Base-by-base conservation (phyloP, 2,329 filamentous ascomycete genomes). In the Fusarium anthophilum region DNA sequence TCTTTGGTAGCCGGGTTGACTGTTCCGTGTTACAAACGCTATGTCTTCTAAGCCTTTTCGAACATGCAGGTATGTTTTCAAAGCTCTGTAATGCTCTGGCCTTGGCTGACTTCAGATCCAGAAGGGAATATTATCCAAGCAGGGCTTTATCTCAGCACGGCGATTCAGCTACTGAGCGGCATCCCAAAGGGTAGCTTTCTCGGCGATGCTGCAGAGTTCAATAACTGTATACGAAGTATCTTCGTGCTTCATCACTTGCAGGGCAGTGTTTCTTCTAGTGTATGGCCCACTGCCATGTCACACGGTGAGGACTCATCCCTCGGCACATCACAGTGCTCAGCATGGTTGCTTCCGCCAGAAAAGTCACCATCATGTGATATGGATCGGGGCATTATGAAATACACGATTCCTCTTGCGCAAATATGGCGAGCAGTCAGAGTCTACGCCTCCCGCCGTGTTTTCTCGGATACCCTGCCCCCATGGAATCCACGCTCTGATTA, bases 1-100 rank as follows among this genome's bases (percentile, higher is more conserved):
- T 56, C 6, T 62, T 62, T 9, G 12, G 30, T 30, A 6, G 38
- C 24, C 38, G 12, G 4, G 59, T 62, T 1, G 51, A 57, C 7
- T 45, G 38, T n/a, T 62, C 59, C 1, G 39, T 56, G 0, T 45
- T 62, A 8, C 59, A 62, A 41, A 62, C 48, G 1, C 24, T 59
- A 3, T 59, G 56, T 8, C 43, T 59, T 7, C 9, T 59, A 2
- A 59, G 15, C 12, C 24, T 59, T 9, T 51, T 51, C 5, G 56
- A 59, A 18, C 22, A 59, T n/a, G 26, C 56, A 30, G 56, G 56
- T 59, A 37, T 20, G 30, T 15, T 8, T 1, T 1, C 1, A 18
- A 4, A 41, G 9, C 0, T 4, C 22, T 4, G 0, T 9, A 2
- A 18, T 7, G 12, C 8, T 5, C 6, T 51, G 1, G 0, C 1